phyloP scores from a whole-genome alignment of 352 stramenopile species.

The Phytophthora pini region DNA sequence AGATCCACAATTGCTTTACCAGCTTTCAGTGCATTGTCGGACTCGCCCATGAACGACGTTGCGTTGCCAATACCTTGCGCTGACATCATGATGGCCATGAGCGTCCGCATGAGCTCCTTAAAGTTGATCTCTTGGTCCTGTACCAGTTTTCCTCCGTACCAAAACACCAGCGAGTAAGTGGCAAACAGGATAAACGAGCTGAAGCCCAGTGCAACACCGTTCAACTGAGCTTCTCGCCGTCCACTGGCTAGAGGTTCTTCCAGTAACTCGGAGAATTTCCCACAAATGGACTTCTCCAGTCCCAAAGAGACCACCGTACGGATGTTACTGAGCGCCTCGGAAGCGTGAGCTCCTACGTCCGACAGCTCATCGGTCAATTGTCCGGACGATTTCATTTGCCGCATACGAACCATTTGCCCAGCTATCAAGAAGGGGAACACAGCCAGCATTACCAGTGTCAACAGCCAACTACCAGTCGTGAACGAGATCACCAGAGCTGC shows the following conservation, averaged over 20 bases:
- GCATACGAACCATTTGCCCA: constrained; percentile 38
- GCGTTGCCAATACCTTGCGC: constrained; percentile 37
- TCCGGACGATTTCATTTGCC: constrained; percentile 39
- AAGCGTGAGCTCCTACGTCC: constrained; percentile 46
- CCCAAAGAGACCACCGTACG: constrained; percentile 53
- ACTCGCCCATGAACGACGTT: constrained; percentile 34
- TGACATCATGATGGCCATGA: constrained; percentile 62
- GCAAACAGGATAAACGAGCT: constrained; percentile 31
- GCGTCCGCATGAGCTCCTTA: constrained; percentile 36
- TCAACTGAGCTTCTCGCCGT: constrained; percentile 34
- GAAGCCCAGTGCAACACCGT: constrained; percentile 65
- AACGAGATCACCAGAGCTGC: constrained; percentile 66
- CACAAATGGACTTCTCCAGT: constrained; percentile 28
- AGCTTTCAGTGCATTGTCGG: constrained; percentile 76
- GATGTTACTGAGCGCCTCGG: constrained; percentile 53
- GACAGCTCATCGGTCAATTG: constrained; percentile 27
- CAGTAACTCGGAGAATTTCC: constrained; percentile 32
- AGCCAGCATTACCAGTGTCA: constrained; percentile 60
- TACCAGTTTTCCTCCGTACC: constrained; percentile 60
- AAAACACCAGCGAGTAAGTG: constrained; percentile 63
- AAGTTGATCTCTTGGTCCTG: constrained; percentile 39
- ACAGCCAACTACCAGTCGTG: constrained; percentile 18
- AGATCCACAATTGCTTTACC: constrained; percentile 42
- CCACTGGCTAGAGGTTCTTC: constrained; percentile 36
- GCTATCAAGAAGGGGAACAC: constrained; percentile 68